A percentile compares a stretch with the other conserved stretches of the same genome.
These are phyloP conservation scores for Metarhizium rileyi DNA, from an alignment of 2,329 filamentous ascomycete genomes.

Conservation along the genomic window DNA sequence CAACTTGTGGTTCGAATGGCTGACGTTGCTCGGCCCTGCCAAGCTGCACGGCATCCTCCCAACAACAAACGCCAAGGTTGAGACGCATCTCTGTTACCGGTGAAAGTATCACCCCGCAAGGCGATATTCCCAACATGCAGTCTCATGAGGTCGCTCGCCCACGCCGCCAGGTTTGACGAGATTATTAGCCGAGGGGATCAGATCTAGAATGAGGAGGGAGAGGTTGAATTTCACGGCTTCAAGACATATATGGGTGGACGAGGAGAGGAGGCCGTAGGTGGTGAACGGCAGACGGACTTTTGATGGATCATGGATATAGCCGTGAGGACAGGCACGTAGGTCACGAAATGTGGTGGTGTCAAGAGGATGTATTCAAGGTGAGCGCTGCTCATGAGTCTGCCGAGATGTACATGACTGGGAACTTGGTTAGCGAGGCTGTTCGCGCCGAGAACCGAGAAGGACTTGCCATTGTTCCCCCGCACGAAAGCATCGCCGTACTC, in stretches of 20 bases:
- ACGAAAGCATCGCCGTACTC: slow-evolving; percentile 93
- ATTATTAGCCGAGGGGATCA: slow-evolving; percentile 43
- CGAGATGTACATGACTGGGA: slow-evolving; percentile 59
- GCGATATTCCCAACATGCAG: too few relatives aligned
- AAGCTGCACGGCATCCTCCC: too few relatives aligned
- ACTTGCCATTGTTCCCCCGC: slow-evolving; percentile 82
- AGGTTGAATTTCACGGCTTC: slow-evolving; percentile 53
- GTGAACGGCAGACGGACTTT: background rate
- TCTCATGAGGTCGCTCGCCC: too few relatives aligned
- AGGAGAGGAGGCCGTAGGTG: slow-evolving; percentile 22
- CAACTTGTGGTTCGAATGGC: too few relatives aligned
- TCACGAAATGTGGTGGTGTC: slow-evolving; percentile 7
- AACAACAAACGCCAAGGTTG: too few relatives aligned
- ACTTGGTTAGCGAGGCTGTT: background rate
- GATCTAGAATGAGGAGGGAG: slow-evolving; percentile 48
- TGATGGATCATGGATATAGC: too few relatives aligned
- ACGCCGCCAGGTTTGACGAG: slow-evolving; percentile 42
- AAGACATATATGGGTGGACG: slow-evolving; percentile 58
- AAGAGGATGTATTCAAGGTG: slow-evolving; percentile 11
- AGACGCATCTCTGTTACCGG: too few relatives aligned
- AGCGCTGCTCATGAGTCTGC: slow-evolving; percentile 41
- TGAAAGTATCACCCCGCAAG: too few relatives aligned
- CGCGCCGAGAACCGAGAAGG: background rate
- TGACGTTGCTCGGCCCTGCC: too few relatives aligned
- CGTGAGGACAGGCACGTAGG: too few relatives aligned